Conservation (phyloP, 148 eudicot species). For the Vaccinium macrocarpon region DNA sequence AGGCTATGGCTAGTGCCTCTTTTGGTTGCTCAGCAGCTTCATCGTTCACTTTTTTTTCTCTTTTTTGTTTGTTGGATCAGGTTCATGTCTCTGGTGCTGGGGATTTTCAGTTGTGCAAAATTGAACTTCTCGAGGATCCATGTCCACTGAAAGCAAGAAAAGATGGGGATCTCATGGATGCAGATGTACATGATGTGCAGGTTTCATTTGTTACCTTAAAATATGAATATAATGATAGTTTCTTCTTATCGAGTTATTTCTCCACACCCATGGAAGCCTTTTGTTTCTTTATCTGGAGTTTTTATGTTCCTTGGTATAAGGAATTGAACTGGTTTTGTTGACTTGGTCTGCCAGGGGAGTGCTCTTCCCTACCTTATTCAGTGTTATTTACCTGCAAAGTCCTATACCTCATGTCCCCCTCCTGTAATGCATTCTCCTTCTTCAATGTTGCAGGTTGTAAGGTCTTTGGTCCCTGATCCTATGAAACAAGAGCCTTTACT, state of each 20-base stretch:
- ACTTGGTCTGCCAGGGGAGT: not conserved
- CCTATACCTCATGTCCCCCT: too few relatives aligned
- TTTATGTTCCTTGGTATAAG: not conserved
- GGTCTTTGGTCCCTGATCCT: slow-evolving; percentile 61
- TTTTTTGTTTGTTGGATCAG: slow-evolving; percentile 33
- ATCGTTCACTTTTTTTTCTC: slow-evolving; percentile 16
- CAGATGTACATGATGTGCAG: slow-evolving; percentile 61
- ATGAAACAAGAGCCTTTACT: slow-evolving; percentile 81
- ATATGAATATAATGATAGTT: not conserved
- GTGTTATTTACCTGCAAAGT: not conserved
- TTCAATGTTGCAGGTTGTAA: slow-evolving; percentile 53
- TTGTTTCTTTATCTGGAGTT: not conserved
- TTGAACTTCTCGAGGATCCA: slow-evolving; percentile 85
- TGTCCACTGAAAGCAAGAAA: slow-evolving; percentile 67
- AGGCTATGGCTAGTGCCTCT: not conserved
- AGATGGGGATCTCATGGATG: slow-evolving; percentile 78
- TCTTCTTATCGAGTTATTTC: slow-evolving; percentile 7
- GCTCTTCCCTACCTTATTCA: slow-evolving; percentile 3
- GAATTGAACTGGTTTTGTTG: not conserved
- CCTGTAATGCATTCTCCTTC: slow-evolving; percentile 14
- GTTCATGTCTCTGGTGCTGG: slow-evolving; percentile 97
- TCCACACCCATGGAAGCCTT: not conserved
- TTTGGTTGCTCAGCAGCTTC: slow-evolving; percentile 6
- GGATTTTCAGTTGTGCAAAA: slow-evolving; percentile 77
- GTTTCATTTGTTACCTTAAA: slow-evolving; percentile 22